Evolutionary conservation across 2,329 filamentous ascomycete genomes (phyloP).

Genomic region (Diaporthe batatas): DNA sequence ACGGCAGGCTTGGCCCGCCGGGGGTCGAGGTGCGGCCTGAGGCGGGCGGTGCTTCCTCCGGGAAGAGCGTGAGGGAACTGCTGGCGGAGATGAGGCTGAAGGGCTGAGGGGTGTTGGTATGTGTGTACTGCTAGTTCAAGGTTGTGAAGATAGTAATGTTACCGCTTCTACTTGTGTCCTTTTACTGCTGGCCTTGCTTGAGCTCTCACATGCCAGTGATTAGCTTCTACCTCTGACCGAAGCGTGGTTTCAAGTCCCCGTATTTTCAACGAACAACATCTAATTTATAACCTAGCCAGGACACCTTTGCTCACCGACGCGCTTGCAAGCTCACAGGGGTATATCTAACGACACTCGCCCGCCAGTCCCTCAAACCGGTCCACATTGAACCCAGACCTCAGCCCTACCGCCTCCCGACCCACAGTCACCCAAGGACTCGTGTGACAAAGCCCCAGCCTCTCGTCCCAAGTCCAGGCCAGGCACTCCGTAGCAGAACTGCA

Average conservation of each 20-base stretch:
- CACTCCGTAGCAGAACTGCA: conserved; percentile 56
- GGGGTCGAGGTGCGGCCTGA: not conserved
- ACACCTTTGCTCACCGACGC: too few relatives aligned
- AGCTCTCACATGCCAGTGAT: not conserved
- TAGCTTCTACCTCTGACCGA: too few relatives aligned
- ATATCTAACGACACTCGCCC: conserved; percentile 30
- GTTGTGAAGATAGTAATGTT: not conserved
- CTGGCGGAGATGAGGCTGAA: not conserved
- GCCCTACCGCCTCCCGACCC: conserved; percentile 52
- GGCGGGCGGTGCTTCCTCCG: not conserved
- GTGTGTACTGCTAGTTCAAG: not conserved
- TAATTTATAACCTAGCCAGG: not conserved
- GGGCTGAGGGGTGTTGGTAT: not conserved
- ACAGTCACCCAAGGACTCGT: conserved; percentile 64
- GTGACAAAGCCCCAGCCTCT: conserved; percentile 55
- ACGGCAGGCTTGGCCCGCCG: not conserved
- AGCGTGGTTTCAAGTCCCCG: too few relatives aligned
- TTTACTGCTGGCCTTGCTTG: not conserved
- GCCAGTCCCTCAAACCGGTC: conserved; percentile 32
- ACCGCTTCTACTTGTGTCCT: not conserved
- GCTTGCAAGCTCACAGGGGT: not conserved
- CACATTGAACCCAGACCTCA: conserved; percentile 56
- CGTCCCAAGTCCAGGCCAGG: conserved; percentile 66
- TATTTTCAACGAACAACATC: too few relatives aligned
- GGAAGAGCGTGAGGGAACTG: not conserved